Conservation (phyloP, 805 yeast genomes). For the Wickerhamiella sorbophila region DNA sequence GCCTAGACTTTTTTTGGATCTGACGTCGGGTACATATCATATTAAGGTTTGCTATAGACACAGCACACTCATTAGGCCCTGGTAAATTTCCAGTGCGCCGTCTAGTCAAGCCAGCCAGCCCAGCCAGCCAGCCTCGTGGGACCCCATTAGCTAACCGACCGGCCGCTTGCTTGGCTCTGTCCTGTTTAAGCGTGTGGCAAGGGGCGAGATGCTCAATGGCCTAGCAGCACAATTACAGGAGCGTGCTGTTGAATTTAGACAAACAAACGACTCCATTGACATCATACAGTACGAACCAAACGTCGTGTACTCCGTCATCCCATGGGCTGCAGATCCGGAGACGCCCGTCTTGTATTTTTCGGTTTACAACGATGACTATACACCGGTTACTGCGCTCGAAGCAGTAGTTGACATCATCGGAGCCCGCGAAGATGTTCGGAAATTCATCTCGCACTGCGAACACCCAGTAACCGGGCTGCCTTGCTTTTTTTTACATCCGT, state of each 20-base stretch:
- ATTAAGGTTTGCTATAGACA: too few relatives aligned
- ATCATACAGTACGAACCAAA: slow-evolving; percentile 2
- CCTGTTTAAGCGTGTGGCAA: too few relatives aligned
- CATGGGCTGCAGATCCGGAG: slow-evolving; percentile 21
- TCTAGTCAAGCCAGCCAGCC: too few relatives aligned
- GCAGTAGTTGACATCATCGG: slow-evolving; percentile 4
- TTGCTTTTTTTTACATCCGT: slow-evolving; percentile 29
- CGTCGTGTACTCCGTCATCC: slow-evolving; percentile 12
- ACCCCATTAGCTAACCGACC: too few relatives aligned
- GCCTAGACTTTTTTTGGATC: too few relatives aligned
- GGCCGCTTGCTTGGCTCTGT: too few relatives aligned
- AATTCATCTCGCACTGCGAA: slow-evolving; percentile 15
- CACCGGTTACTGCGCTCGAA: slow-evolving; percentile 9
- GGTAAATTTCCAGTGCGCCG: too few relatives aligned
- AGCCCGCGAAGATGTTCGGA: slow-evolving; percentile 1
- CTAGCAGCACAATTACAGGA: not conserved
- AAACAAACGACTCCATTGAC: not conserved
- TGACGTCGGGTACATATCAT: too few relatives aligned
- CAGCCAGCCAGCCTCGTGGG: too few relatives aligned
- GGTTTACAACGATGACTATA: slow-evolving; percentile 8
- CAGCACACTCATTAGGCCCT: too few relatives aligned
- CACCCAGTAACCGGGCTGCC: slow-evolving; percentile 22
- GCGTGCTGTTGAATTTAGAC: not conserved
- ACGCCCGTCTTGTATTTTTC: slow-evolving; percentile 22
- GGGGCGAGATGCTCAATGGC: not conserved